Evolutionary conservation across 106 monocot genomes (phyloP).

Genomic region (Allium fistulosum): DNA sequence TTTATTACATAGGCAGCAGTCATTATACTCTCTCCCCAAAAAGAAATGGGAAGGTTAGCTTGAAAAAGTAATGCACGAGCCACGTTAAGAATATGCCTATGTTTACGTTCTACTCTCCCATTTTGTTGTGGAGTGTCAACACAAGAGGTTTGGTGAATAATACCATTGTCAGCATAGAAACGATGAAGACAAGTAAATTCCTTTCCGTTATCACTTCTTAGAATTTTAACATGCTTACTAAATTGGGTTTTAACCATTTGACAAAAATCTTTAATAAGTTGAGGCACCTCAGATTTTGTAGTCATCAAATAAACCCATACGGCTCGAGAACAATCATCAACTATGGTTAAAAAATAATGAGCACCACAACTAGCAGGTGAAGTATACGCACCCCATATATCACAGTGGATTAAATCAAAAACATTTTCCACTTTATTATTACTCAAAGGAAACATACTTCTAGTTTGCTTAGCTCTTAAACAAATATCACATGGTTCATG

Average conservation of each 20-base stretch:
- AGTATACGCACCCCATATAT: not conserved
- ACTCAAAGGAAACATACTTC: not conserved
- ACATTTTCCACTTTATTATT: not conserved
- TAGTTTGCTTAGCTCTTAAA: conserved; percentile 2
- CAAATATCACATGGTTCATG: not conserved
- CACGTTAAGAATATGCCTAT: not conserved
- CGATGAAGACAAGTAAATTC: not conserved
- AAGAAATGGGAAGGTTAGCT: not conserved
- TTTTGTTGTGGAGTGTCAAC: not conserved
- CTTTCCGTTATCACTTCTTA: not conserved
- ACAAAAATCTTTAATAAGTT: not conserved
- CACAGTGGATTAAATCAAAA: not conserved
- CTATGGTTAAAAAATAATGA: conserved; percentile 1
- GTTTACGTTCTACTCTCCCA: not conserved
- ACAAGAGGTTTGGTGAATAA: not conserved
- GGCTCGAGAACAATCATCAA: not conserved
- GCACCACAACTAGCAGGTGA: not conserved
- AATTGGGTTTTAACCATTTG: conserved; percentile 1
- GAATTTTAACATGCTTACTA: not conserved
- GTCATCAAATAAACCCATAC: not conserved
- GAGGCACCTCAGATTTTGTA: not conserved
- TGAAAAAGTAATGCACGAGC: not conserved
- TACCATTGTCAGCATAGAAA: not conserved
- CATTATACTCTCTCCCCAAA: not conserved
- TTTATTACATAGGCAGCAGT: not conserved